Conservation (phyloP, 768 basidiomycete species). For the Glaciozyma martinii region DNA sequence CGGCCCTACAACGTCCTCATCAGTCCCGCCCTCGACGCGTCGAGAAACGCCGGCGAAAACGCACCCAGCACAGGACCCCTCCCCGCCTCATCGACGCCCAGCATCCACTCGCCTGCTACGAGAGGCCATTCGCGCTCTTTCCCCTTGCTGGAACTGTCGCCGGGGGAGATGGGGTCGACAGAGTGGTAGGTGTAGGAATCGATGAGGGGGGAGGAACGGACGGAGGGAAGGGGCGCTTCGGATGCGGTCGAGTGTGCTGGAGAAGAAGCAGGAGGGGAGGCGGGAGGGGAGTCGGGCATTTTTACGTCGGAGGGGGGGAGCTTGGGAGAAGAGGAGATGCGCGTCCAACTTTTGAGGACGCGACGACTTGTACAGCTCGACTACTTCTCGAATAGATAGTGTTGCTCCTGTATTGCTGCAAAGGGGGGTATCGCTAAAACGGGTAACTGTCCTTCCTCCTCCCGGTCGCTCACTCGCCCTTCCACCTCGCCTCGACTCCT, state of each 20-base stretch:
- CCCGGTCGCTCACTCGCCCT: neutral
- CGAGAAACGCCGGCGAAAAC: neutral
- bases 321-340: too few relatives aligned
- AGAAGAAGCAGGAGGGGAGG: too few relatives aligned
- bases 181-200: constrained; percentile 36
- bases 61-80: constrained; percentile 83
- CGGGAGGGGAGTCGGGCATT: too few relatives aligned
- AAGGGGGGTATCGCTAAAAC: neutral
- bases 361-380: too few relatives aligned
- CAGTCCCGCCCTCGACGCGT: neutral
- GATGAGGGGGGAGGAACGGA: constrained; percentile 23
- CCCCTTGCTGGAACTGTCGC: neutral
- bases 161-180: constrained; percentile 14
- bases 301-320: too few relatives aligned
- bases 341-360: too few relatives aligned
- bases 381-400: too few relatives aligned
- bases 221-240: constrained; percentile 16
- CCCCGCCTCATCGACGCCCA: constrained; percentile 98
- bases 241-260: neutral
- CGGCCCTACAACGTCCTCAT: constrained; percentile 45
- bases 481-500: constrained; percentile 8
- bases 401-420: too few relatives aligned
- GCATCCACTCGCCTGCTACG: constrained; percentile 46
- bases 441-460: neutral
- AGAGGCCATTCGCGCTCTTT: constrained; percentile 10